Evolutionary conservation across 192 early-diverging fungal genomes (phyloP).

Genomic region (Coemansia sp.): DNA sequence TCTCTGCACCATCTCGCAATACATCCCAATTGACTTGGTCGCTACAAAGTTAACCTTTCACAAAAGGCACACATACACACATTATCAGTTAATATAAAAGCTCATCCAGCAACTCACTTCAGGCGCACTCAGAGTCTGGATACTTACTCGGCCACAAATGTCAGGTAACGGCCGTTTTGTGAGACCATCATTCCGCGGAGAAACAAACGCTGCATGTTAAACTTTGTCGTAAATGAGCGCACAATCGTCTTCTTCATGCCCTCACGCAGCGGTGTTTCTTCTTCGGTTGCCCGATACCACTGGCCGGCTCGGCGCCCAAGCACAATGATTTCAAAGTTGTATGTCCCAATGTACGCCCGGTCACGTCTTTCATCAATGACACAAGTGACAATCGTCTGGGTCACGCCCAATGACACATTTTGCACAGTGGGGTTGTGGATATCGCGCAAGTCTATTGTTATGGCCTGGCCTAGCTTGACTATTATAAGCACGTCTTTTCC

Average conservation of each 20-base stretch:
- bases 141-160: conserved; percentile 32
- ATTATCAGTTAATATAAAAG: not conserved
- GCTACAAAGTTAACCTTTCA: conserved; percentile 10
- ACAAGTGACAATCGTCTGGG: conserved; percentile 41
- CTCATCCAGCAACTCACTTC: not conserved
- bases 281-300: conserved; percentile 18
- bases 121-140: not conserved
- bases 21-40: conserved; percentile 45
- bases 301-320: conserved; percentile 5
- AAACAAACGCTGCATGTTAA: conserved; percentile 36
- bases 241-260: conserved; percentile 38
- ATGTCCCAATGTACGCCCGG: conserved; percentile 27
- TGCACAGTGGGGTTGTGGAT: conserved; percentile 2
- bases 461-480: conserved; percentile 33
- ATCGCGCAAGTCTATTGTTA: conserved; percentile 20
- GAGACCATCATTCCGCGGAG: conserved; percentile 35
- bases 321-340: conserved; percentile 31
- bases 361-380: conserved; percentile 26
- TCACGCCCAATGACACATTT: conserved; percentile 14
- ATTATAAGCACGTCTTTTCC: conserved; percentile 14
- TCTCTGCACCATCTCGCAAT: conserved; percentile 15
- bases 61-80: not conserved
- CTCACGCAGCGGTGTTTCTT: conserved; percentile 22
- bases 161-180: conserved; percentile 31
- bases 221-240: conserved; percentile 47